Evolutionary conservation across 2,329 filamentous ascomycete species (phyloP), one percentile per base, ranked within the genome.

Genomic region (Curvularia lunata): DNA sequence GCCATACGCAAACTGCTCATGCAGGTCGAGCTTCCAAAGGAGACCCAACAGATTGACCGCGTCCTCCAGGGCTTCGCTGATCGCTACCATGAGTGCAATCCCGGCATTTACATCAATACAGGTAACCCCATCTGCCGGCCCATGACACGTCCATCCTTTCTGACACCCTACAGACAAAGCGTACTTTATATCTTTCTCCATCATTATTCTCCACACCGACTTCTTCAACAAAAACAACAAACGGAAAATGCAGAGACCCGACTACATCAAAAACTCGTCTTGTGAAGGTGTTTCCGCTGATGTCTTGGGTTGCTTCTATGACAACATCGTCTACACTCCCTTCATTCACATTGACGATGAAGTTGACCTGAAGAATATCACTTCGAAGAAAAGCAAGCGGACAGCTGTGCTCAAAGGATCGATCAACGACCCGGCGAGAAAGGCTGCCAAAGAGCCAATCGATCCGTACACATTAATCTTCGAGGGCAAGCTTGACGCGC

Each of bases 151-250:
- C 1, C 16, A 13, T 18, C n/a, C 28, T 25, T 55, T 54, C 69
- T 75, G 58, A 77, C 61, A 27, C 23, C 13, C 9, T 37, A 49
- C 65, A 68, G 95, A 98, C 71, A 92, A 97, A 78, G 93, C 95
- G n/a, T 97, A 98, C 75, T 97, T 98, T 70, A 94, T 98, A 63
- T 92, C 94, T 16, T 99, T 99, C 74, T 98, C 94, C 1, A 87
- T 99, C 55, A 85, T 99, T 58, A 97, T 99, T 66, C 82, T 99
- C 32, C 95, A 99, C 70, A 98, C 95, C 0, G 95, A 99, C 73
- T 91, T 96, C n/a, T 98, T 98, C 86, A 99, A 99, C 82, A 97
- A 96, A 79, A 99, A 98, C 81, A 98, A 98, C 80, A 98, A 98
- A 80, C 86, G 95, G 76, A 99, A 99, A 78, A 99, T 99, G 95